These are phyloP conservation scores for Penicillium bialowiezense DNA, from an alignment of 495 filamentous ascomycete genomes.

Conservation along the genomic window DNA sequence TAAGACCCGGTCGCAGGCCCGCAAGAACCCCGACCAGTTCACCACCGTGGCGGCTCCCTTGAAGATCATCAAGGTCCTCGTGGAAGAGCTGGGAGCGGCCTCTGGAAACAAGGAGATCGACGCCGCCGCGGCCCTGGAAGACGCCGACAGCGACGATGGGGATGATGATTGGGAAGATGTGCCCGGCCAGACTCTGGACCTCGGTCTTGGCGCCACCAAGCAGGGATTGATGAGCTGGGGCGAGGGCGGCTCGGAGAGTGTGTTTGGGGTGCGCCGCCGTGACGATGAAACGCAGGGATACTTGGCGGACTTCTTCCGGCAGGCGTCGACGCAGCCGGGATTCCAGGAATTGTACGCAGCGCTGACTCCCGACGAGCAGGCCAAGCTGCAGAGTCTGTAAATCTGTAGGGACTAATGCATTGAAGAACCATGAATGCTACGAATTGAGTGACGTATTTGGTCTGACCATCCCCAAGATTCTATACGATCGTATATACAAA, in stretches of 20 bases:
- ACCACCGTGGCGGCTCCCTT: conserved; percentile 83
- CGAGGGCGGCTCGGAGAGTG: conserved; percentile 53
- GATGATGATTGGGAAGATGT: conserved; percentile 92
- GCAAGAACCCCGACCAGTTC: conserved; percentile 80
- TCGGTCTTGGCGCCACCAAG: conserved; percentile 62
- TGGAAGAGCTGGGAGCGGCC: conserved; percentile 72
- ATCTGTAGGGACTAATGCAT: not conserved
- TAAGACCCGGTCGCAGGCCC: conserved; percentile 86
- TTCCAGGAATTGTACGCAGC: conserved; percentile 72
- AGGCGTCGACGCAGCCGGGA: conserved; percentile 63
- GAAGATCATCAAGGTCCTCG: conserved; percentile 94
- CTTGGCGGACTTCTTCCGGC: conserved; percentile 77
- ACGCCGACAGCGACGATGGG: conserved; percentile 56
- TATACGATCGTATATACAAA: too few relatives aligned
- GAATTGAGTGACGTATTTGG: too few relatives aligned
- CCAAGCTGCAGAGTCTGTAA: conserved; percentile 55
- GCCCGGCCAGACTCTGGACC: conserved; percentile 63
- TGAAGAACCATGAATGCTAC: too few relatives aligned
- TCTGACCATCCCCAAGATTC: too few relatives aligned
- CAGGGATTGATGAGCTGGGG: conserved; percentile 77
- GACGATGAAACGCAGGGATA: conserved; percentile 92
- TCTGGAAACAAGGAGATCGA: conserved; percentile 58
- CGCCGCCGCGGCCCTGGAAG: conserved; percentile 53
- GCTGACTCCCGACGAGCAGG: conserved; percentile 70
- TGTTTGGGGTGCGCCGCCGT: conserved; percentile 57